phyloP scores from a whole-genome alignment of 345 rosid genomes.

The Ricinus communis region DNA sequence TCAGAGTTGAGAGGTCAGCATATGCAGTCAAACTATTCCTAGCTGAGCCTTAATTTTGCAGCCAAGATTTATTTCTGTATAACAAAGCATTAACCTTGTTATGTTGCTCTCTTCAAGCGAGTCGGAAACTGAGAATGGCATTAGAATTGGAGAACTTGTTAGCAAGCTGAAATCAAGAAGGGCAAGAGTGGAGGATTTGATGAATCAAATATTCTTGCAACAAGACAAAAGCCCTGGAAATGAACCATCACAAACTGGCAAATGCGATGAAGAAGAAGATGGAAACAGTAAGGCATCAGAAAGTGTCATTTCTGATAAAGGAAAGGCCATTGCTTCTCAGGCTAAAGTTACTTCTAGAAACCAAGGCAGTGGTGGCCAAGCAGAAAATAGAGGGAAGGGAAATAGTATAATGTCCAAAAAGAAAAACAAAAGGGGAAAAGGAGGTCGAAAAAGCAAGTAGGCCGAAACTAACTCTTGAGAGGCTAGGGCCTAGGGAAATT shows the following conservation, averaged over 20 bases:
- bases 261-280: constrained; percentile 1
- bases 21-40: too few species aligned
- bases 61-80: neutral
- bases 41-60: too few species aligned
- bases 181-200: constrained; percentile 11
- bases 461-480: too few species aligned
- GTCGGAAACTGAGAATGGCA: constrained; percentile 3
- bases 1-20: too few species aligned
- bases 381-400: constrained; percentile 8
- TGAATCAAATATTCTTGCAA: constrained; percentile 14
- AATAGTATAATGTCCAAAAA: constrained; percentile 4
- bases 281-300: neutral
- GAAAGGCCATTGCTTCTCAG: neutral
- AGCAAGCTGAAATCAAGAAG: constrained; percentile 20
- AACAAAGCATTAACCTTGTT: neutral
- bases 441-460: neutral
- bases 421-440: neutral
- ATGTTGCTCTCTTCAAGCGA: constrained; percentile 14
- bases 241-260: constrained; percentile 3
- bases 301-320: neutral
- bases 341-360: neutral
- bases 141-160: constrained; percentile 17
- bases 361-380: neutral
- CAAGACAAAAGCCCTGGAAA: neutral
- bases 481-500: too few species aligned